phyloP scores from a whole-genome alignment of 176 grass and related monocot species.

The Aegilops speltoides region DNA sequence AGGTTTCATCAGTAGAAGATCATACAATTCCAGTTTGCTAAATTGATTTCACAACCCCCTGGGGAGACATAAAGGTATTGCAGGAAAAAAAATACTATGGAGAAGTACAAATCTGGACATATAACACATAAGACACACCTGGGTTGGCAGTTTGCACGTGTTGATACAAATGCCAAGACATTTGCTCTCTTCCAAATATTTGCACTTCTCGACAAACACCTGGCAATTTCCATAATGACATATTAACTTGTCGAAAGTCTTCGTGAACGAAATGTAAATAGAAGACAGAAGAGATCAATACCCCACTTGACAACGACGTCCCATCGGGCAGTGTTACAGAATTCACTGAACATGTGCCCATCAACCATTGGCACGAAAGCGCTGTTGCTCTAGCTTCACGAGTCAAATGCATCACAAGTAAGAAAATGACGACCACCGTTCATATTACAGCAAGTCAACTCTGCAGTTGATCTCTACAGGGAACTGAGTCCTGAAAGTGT shows the following conservation, averaged over 20 bases:
- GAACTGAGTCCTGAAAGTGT: not conserved
- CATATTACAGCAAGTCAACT: not conserved
- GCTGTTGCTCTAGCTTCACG: conserved; percentile 84
- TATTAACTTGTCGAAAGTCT: not conserved
- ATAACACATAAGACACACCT: conserved; percentile 39
- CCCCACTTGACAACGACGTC: conserved; percentile 70
- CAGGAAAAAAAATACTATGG: not conserved
- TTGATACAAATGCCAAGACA: conserved; percentile 90
- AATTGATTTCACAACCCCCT: not conserved
- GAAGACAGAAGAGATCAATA: conserved; percentile 32
- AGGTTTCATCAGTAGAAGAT: not conserved
- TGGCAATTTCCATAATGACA: conserved; percentile 26
- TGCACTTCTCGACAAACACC: conserved; percentile 84
- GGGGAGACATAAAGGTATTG: not conserved
- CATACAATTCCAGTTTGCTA: not conserved
- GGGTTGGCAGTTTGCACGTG: conserved; percentile 93
- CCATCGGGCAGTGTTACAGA: conserved; percentile 62
- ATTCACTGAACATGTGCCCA: conserved; percentile 83
- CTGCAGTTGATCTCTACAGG: not conserved
- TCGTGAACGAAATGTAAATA: not conserved
- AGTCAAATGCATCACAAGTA: not conserved
- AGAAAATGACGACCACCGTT: not conserved
- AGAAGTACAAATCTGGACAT: conserved; percentile 5
- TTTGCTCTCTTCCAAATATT: conserved; percentile 92
- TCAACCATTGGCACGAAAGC: conserved; percentile 90